Evolutionary conservation across 345 rosid genomes (phyloP).

Genomic region (Citrus mangshanensis): DNA sequence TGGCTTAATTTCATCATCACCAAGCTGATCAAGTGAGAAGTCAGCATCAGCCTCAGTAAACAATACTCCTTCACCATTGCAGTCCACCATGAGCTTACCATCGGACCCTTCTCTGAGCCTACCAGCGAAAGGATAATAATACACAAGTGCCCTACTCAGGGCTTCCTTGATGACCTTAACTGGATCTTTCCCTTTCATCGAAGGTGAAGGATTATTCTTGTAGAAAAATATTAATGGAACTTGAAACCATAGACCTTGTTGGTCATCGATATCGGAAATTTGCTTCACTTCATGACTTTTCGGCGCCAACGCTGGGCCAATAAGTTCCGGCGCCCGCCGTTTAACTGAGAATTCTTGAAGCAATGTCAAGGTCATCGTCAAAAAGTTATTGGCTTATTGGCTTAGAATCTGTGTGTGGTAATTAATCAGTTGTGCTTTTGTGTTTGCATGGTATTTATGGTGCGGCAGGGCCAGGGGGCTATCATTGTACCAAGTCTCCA

Average conservation of each 20-base stretch:
- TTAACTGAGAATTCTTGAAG: too few species aligned
- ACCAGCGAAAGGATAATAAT: conserved; percentile 7
- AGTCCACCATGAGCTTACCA: conserved; percentile 10
- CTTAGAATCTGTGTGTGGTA: too few species aligned
- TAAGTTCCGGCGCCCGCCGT: too few species aligned
- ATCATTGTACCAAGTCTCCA: too few species aligned
- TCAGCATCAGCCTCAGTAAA: conserved; percentile 11
- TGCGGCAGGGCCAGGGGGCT: too few species aligned
- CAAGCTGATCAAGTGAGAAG: not conserved
- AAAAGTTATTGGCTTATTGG: too few species aligned
- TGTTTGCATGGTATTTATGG: too few species aligned
- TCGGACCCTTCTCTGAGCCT: conserved; percentile 3
- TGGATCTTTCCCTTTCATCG: not conserved
- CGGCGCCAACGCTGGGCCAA: too few species aligned
- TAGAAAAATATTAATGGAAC: not conserved
- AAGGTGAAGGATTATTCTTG: not conserved
- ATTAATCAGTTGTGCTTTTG: too few species aligned
- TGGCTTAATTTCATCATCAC: not conserved
- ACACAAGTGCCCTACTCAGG: not conserved
- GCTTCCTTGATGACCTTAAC: not conserved
- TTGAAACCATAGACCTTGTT: conserved; percentile 6
- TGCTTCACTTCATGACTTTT: not conserved
- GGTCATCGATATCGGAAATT: conserved; percentile 1
- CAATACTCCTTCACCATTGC: conserved; percentile 7
- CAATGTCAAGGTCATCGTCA: too few species aligned